Evolutionary conservation across 331 rosid genomes (phyloP), one percentile per base, ranked within the genome.

Genomic region (Erythrophleum ivorense): DNA sequence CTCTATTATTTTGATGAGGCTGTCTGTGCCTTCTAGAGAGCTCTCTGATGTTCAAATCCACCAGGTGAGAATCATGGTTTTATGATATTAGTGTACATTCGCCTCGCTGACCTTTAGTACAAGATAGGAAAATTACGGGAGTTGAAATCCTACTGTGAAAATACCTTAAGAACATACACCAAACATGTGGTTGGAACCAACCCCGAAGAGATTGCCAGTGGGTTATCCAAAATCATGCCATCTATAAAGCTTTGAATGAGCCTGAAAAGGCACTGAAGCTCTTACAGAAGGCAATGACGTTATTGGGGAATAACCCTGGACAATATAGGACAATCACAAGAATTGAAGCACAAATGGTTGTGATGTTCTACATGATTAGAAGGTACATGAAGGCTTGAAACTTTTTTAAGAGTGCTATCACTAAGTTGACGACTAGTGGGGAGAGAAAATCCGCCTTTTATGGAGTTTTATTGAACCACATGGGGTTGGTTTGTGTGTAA

Each of bases 311-410:
- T 67, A 77, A 69, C 64, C 85, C 89, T 21, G 89, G 82, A 19
- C 86, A 87, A 46, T 78, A 73, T 29, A 82, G 84, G 85, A 84
- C 89, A 9, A 71, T 89, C 2, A 91, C 88, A 6, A 91, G 92
- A 71, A 71, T 89, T 48, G 92, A 89, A 83, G 92, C 92, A 58
- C 91, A 85, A 81, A 85, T 89, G 91, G 92, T 88, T 11, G 88
- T 89, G 67, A 73, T 87, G 66, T 85, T 85, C 74, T 89, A 87
- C 81, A 80, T 82, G 84, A n/a, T 85, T 53, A 83, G 88, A 59
- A 87, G 80, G 69, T 87, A 57, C 65, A 34, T 40, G 24, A 85
- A 89, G 31, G 88, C 92, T 63, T 62, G 80, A 53, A 82, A 43
- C 64, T 74, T 84, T 9, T 87, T 87, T 49, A 83, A 73, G 80